These are phyloP conservation scores for Penicillium sp. DNA, from an alignment of 2,329 filamentous ascomycete species.

Conservation along the genomic window DNA sequence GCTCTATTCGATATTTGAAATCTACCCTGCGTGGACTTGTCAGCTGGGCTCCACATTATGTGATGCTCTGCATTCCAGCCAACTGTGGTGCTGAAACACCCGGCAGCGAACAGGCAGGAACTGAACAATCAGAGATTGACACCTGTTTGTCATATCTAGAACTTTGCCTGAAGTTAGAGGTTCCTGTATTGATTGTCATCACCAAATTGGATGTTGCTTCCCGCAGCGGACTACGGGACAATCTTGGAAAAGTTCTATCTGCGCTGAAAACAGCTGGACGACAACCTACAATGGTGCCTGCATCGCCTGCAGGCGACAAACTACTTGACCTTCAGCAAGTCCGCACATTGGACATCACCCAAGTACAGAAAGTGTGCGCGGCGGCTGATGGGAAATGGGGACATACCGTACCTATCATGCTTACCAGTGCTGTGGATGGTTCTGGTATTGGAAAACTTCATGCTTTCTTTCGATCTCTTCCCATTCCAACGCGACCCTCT, in stretches of 20 bases:
- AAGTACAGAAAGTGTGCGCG: constrained; percentile 57
- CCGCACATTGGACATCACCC: constrained; percentile 54
- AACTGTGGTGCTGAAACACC: constrained; percentile 59
- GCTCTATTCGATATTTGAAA: constrained; percentile 81
- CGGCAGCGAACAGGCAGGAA: constrained; percentile 15
- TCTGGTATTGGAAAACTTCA: constrained; percentile 78
- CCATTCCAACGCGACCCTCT: constrained; percentile 55
- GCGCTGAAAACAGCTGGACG: constrained; percentile 72
- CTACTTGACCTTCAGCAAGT: constrained; percentile 56
- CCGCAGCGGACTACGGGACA: constrained; percentile 65
- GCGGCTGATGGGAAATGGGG: constrained; percentile 37
- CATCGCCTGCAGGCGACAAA: constrained; percentile 47
- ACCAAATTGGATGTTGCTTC: constrained; percentile 89
- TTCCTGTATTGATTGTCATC: constrained; percentile 77
- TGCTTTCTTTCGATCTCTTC: constrained; percentile 73
- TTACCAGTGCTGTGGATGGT: constrained; percentile 84
- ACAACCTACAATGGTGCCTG: constrained; percentile 66
- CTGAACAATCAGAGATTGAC: constrained; percentile 56
- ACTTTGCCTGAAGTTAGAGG: constrained; percentile 74
- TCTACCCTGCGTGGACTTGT: constrained; percentile 87
- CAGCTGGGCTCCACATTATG: constrained; percentile 95
- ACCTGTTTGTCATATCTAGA: constrained; percentile 77
- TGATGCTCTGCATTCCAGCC: constrained; percentile 79
- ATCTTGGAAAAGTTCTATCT: constrained; percentile 70
- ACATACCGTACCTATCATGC: constrained; percentile 72